Evolutionary conservation across 306 rosid genomes (phyloP), one percentile per base, ranked within the genome.

Genomic region (Prosopis cineraria): DNA sequence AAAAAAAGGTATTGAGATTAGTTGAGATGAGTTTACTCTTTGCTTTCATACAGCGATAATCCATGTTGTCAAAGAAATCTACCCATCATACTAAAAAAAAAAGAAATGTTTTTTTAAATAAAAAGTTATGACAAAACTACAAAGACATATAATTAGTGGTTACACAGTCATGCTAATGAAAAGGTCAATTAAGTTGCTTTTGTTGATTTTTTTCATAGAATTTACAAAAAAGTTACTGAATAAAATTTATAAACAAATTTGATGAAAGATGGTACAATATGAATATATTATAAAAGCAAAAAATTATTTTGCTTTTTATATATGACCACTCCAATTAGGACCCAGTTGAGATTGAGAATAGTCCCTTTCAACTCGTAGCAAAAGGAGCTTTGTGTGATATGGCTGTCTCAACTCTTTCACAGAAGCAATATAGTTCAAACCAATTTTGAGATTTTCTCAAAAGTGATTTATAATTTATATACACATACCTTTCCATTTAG

Each of bases 351-450:
- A 1, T 1, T 56, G 19, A 56, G 48, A 20, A 25, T 39, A n/a
- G 25, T 40, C 67, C 39, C 41, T 55, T 20, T 48, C 41, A 75
- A 58, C 16, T 71, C 7, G 24, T 33, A 55, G 52, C 22, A 53
- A 84, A 73, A 73, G 25, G 62, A 24, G 63, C 16, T 12, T 67
- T 45, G 3, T 2, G 44, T 53, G n/a, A 80, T 39, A 34, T 48
- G 31, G 50, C 24, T 77, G 66, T 48, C 68, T 20, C 0, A 7
- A 10, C 33, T 3, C 63, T 56, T 11, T 56, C 33, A 72, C 10
- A 66, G 22, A 80, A 76, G 78, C 75, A 84, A 59, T 7, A 22
- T 59, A n/a, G 58, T 67, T 55, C 14, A 52, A 56, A 56, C 13
- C 40, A 1, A 22, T 31, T 69, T 66, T 40, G 45, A 55, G 34